Base-by-base conservation (phyloP, 2,329 filamentous ascomycete genomes). In the Talaromyces sp. region DNA sequence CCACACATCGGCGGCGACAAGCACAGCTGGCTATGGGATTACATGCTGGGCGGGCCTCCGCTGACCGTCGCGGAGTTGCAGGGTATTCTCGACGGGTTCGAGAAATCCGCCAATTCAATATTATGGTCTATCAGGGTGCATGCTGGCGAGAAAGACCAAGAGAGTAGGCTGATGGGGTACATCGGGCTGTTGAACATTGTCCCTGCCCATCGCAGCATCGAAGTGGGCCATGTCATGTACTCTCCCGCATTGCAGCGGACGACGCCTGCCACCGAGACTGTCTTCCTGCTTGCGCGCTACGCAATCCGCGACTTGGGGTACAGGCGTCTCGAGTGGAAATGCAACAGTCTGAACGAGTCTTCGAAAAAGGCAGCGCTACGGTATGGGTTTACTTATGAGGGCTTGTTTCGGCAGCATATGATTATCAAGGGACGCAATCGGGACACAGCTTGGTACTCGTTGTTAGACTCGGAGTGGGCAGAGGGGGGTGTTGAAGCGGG, bases 321-420 rank as follows among this genome's bases (percentile, higher is more conserved):
- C 70, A 73, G 82, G 11, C 77, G 87, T 16, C 81, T 87, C 5
- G 86, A 88, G 72, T 89, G 87, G 87, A 89, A 89, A 70, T 86
- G 85, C 64, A 83, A 89, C 70, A 68, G 77, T 27, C 74, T 85
- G 14, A 89, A 89, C 69, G 76, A 71, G 49, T 77, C 82, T 0
- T 87, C 84, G 57, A 76, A 80, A 22, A 76, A 80, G 9, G 86
- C 87, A 0, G 87, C 87, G 0, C 67, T 75, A 68, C 75, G 87
- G 3, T 75, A 87, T 27, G 87, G 87, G 0, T 89, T 88, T 68
- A 73, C 73, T 1, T 84, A 75, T 66, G 87, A 90, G 71, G 87
- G 87, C 0, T 70, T 82, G 0, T 88, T 89, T 68, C 79, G 86
- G 66, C 84, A 86, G 67, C 86, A 89, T 70, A 81, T 87, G 80